phyloP scores from a whole-genome alignment of 306 rosid genomes.

The Fragaria vesca region DNA sequence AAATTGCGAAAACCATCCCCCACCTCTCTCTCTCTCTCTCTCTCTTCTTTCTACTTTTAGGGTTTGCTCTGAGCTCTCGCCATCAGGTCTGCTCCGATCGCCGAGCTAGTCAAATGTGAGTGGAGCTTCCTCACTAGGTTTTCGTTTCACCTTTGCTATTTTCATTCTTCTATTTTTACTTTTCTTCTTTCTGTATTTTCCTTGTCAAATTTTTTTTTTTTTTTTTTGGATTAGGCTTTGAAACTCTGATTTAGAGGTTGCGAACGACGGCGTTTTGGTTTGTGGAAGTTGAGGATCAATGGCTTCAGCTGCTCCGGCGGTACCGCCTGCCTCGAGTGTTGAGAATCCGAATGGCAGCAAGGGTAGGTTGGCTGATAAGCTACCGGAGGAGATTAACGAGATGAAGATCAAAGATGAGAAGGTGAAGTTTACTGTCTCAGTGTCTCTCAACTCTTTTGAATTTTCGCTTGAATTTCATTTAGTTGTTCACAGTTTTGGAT shows the following conservation, averaged over 20 bases:
- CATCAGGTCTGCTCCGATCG: slow-evolving; percentile 21
- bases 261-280: slow-evolving; percentile 1
- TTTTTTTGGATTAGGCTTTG: neutral
- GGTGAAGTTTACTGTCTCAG: slow-evolving; percentile 21
- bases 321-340: slow-evolving; percentile 20
- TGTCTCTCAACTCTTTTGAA: neutral
- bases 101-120: slow-evolving; percentile 28
- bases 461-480: neutral
- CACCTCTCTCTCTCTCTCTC: neutral
- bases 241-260: neutral
- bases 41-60: neutral
- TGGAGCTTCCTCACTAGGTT: slow-evolving; percentile 5
- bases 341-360: slow-evolving; percentile 30
- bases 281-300: slow-evolving; percentile 17
- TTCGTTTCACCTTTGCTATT: neutral
- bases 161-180: neutral
- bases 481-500: neutral
- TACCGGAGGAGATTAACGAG: slow-evolving; percentile 57
- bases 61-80: neutral
- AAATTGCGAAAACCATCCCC: slow-evolving; percentile 6
- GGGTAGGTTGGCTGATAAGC: slow-evolving; percentile 40
- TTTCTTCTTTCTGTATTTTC: neutral
- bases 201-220: no score
- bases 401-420: slow-evolving; percentile 71
- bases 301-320: slow-evolving; percentile 38